A percentile compares a stretch with the other conserved stretches of the same genome.
These are phyloP conservation scores for Aleurites moluccanus DNA, from an alignment of 441 rosid genomes.

Conservation along the genomic window DNA sequence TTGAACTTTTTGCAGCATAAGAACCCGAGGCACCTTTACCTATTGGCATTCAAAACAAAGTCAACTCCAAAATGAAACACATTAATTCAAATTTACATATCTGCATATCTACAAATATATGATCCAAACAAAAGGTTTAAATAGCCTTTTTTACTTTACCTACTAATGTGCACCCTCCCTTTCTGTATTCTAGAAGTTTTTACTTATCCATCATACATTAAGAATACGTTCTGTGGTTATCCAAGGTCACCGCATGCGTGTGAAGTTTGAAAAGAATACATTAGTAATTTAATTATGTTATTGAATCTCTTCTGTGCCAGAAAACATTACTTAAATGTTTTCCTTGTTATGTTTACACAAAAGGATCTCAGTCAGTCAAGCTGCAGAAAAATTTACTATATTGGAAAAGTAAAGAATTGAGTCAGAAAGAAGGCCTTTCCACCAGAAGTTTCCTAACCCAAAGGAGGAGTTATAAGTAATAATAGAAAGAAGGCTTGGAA, in stretches of 20 bases:
- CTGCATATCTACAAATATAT: background rate
- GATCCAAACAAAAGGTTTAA: background rate
- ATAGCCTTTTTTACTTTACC: background rate
- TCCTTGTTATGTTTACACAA: background rate
- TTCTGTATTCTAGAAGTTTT: background rate
- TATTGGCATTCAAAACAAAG: slow-evolving; percentile 1
- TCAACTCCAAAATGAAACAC: background rate
- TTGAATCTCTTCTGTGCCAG: background rate
- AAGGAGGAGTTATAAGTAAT: background rate
- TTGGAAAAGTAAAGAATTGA: background rate
- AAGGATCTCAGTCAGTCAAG: background rate
- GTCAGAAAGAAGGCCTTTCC: background rate
- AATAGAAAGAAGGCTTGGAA: background rate
- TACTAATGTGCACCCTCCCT: background rate
- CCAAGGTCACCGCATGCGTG: too few species aligned
- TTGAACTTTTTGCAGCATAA: background rate
- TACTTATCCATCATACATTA: background rate
- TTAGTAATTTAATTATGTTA: background rate
- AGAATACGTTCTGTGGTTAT: background rate
- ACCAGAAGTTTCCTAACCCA: background rate
- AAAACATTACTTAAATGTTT: background rate
- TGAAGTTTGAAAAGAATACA: too few species aligned
- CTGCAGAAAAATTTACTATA: background rate
- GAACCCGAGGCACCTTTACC: slow-evolving; percentile 18
- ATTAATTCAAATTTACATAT: background rate